These are phyloP conservation scores for Grosmannia penicillata DNA, from an alignment of 2,329 filamentous ascomycete genomes.

Conservation along the genomic window DNA sequence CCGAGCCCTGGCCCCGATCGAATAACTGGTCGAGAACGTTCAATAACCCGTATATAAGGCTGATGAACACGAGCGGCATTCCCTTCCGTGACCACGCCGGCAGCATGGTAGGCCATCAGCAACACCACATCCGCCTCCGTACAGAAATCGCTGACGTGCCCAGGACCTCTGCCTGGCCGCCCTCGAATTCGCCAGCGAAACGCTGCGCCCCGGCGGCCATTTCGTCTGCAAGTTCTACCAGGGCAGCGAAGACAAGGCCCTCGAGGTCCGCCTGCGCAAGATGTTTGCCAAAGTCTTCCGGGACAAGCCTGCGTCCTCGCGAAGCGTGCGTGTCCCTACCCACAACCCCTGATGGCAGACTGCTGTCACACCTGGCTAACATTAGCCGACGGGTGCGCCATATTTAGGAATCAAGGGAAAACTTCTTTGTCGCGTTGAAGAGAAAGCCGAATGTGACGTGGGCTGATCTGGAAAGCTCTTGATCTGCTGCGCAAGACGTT, in stretches of 20 bases:
- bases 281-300: constrained; percentile 70
- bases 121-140: background rate
- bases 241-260: constrained; percentile 65
- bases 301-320: constrained; percentile 84
- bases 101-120: constrained; percentile 61
- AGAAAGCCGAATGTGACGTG: constrained; percentile 36
- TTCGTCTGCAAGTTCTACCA: constrained; percentile 98
- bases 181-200: constrained; percentile 71
- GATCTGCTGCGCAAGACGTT: no score
- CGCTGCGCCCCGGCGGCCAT: constrained; percentile 66
- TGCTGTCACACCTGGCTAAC: background rate
- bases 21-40: constrained; percentile 69
- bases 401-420: constrained; percentile 75
- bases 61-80: constrained; percentile 97
- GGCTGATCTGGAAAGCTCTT: constrained; percentile 9
- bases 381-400: no score
- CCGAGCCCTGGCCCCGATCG: constrained; percentile 80
- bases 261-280: constrained; percentile 60
- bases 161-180: constrained; percentile 86
- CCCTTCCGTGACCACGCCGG: constrained; percentile 75
- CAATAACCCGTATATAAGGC: constrained; percentile 92
- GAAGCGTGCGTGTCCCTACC: constrained; percentile 52
- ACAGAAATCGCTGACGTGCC: background rate
- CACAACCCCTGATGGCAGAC: background rate
- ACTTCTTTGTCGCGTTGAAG: constrained; percentile 68